A percentile compares a stretch with the other conserved stretches of the same genome.
phyloP scores from a whole-genome alignment of 768 basidiomycete species.

The Sistotremastrum niveocremeum region DNA sequence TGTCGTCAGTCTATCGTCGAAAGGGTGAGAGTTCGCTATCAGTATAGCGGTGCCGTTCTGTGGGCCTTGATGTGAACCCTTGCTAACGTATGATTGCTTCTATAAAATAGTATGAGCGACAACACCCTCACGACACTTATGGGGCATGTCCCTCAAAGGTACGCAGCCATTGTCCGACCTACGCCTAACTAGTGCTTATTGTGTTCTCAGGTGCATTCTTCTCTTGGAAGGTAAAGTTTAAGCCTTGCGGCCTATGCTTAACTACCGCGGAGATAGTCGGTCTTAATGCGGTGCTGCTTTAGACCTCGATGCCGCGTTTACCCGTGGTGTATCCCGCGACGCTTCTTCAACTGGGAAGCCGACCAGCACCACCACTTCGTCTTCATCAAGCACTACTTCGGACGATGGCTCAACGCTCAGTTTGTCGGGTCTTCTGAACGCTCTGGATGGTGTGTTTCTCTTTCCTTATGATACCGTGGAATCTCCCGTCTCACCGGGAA shows the following conservation, averaged over 20 bases:
- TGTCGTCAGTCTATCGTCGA: constrained; percentile 77
- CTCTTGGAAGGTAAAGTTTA: constrained; percentile 54
- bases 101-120: constrained; percentile 62
- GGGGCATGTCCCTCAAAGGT: constrained; percentile 81
- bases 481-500: too few relatives aligned
- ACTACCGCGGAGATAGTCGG: not conserved
- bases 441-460: constrained; percentile 62
- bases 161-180: constrained; percentile 11
- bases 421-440: constrained; percentile 76
- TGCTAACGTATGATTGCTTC: too few relatives aligned
- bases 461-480: not conserved
- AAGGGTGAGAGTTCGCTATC: constrained; percentile 43
- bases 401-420: constrained; percentile 73
- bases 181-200: constrained; percentile 2
- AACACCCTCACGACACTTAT: constrained; percentile 77
- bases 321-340: constrained; percentile 76
- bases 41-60: not conserved
- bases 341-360: constrained; percentile 65
- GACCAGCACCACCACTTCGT: constrained; percentile 28
- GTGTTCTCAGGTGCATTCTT: constrained; percentile 58
- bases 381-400: constrained; percentile 23
- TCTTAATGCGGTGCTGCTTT: not conserved
- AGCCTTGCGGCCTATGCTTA: not conserved
- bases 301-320: constrained; percentile 83
- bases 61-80: too few relatives aligned